Percentiles rank a stretch among this genome's conserved stretches.
These are phyloP conservation scores for Fraxinus sp. DNA, from an alignment of 305 asterid genomes.

Conservation along the genomic window DNA sequence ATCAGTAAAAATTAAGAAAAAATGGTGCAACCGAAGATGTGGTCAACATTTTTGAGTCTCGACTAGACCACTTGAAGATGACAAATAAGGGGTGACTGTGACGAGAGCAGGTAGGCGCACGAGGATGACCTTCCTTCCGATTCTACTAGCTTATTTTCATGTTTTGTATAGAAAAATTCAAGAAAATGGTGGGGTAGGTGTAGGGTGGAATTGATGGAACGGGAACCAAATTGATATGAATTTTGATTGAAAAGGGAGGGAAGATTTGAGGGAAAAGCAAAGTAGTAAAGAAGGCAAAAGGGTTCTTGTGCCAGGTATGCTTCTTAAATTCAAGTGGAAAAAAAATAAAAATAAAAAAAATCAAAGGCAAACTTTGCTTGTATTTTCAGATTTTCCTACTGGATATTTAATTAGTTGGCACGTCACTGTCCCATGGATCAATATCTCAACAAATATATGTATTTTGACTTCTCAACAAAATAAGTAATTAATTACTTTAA, in stretches of 20 bases:
- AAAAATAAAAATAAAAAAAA: conserved; percentile 21
- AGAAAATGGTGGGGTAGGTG: background rate
- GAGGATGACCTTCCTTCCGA: background rate
- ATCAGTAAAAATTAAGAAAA: background rate
- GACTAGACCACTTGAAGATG: background rate
- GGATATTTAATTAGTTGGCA: background rate
- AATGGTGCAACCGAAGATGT: background rate
- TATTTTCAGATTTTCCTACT: conserved; percentile 32
- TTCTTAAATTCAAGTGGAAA: conserved; percentile 19
- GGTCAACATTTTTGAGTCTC: background rate
- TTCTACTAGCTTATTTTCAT: background rate
- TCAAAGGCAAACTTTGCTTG: conserved; percentile 44
- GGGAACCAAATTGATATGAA: conserved; percentile 15
- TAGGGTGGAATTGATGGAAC: background rate
- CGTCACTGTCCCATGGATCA: background rate
- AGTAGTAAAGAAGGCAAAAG: too few relatives aligned
- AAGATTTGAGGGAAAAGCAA: conserved; percentile 51
- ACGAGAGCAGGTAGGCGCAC: background rate
- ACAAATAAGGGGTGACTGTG: background rate
- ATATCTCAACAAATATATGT: background rate
- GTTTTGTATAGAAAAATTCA: background rate
- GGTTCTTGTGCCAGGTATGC: conserved; percentile 27
- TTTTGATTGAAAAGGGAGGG: conserved; percentile 62
- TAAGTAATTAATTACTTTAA: background rate
- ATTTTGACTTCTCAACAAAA: background rate